Conservation (phyloP, 2,329 filamentous ascomycete species). For the Aspergillus melleus region DNA sequence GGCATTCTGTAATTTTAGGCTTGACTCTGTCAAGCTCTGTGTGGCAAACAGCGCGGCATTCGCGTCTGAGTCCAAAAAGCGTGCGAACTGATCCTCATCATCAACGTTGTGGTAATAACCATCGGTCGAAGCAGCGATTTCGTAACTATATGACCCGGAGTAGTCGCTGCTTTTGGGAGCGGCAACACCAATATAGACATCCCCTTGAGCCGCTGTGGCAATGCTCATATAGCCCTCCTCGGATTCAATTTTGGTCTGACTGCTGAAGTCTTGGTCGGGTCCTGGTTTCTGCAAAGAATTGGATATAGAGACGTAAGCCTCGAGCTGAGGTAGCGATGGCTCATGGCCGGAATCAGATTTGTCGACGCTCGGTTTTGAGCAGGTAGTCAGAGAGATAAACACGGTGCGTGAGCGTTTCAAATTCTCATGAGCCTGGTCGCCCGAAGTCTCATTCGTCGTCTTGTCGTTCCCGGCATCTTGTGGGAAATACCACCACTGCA, state of each 20-base stretch:
- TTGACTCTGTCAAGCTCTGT: conserved; percentile 59
- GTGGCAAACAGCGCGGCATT: conserved; percentile 77
- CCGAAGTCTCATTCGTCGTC: conserved; percentile 34
- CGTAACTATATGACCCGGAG: conserved; percentile 71
- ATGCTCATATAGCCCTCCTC: conserved; percentile 69
- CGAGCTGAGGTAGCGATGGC: conserved; percentile 66
- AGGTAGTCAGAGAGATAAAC: conserved; percentile 85
- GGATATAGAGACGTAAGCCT: conserved; percentile 72
- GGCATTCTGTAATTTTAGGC: conserved; percentile 50
- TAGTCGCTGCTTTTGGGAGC: conserved; percentile 68
- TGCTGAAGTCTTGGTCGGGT: conserved; percentile 50
- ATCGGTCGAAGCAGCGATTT: conserved; percentile 81
- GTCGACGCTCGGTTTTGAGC: conserved; percentile 68
- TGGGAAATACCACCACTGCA: conserved; percentile 65
- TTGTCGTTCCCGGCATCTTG: conserved; percentile 54
- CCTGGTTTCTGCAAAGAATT: conserved; percentile 65
- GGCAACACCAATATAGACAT: conserved; percentile 74
- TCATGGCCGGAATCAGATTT: conserved; percentile 42
- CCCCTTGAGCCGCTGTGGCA: conserved; percentile 60
- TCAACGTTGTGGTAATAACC: conserved; percentile 68
- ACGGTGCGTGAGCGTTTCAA: conserved; percentile 52
- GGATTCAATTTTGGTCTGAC: conserved; percentile 52
- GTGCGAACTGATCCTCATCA: conserved; percentile 57
- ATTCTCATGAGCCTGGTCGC: conserved; percentile 29
- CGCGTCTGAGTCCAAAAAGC: conserved; percentile 83